Conservation (phyloP, 495 filamentous ascomycete species). For the Trichoderma asperelloides region DNA sequence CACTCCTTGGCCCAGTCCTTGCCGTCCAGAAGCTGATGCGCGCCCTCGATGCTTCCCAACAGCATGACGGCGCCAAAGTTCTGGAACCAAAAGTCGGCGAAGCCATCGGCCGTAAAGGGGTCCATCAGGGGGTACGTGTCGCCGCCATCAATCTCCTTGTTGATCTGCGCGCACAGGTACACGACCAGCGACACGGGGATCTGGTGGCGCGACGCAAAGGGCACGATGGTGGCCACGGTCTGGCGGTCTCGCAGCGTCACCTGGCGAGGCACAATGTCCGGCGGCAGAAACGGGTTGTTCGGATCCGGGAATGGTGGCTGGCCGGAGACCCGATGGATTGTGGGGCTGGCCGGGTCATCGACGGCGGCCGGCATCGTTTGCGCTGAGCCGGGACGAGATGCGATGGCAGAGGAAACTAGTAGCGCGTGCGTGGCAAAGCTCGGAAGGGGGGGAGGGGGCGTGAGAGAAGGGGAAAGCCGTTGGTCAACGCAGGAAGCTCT, state of each 20-base stretch:
- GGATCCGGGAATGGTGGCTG: constrained; percentile 55
- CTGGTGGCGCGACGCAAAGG: constrained; percentile 65
- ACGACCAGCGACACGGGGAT: constrained; percentile 66
- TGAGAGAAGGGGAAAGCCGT: not conserved
- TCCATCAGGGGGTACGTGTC: constrained; percentile 95
- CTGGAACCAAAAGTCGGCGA: constrained; percentile 89
- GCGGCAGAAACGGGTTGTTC: constrained; percentile 50
- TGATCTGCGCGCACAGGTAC: constrained; percentile 80
- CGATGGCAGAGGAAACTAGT: not conserved
- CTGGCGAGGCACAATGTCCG: constrained; percentile 64
- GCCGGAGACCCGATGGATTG: constrained; percentile 56
- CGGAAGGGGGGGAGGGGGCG: not conserved
- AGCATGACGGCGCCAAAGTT: constrained; percentile 94
- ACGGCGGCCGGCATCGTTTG: constrained; percentile 76
- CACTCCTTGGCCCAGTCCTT: constrained; percentile 80
- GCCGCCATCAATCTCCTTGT: constrained; percentile 89
- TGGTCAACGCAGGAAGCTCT: not conserved
- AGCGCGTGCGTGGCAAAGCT: not conserved
- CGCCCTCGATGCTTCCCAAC: constrained; percentile 59
- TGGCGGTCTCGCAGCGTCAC: constrained; percentile 86
- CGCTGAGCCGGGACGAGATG: constrained; percentile 7
- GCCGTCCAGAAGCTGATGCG: constrained; percentile 52
- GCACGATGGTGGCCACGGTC: constrained; percentile 83
- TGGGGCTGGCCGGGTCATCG: constrained; percentile 60
- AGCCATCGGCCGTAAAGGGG: constrained; percentile 62